Evolutionary conservation across 83 land plant genomes (phyloP).

Genomic region (Diphasiastrum complanatum): DNA sequence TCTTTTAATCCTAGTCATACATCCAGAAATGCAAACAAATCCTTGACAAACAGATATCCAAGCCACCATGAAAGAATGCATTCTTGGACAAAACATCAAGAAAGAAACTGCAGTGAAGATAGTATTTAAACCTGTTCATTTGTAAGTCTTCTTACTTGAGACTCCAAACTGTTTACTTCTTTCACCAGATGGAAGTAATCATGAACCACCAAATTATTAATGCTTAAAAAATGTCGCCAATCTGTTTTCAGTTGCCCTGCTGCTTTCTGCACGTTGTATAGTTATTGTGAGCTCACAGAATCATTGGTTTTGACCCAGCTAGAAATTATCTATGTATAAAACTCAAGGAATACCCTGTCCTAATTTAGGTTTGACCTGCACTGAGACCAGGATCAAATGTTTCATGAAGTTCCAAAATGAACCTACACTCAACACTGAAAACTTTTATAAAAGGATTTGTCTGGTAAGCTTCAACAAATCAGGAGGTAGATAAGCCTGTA

Average conservation of each 20-base stretch:
- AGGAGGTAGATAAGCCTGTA: no score
- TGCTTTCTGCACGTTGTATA: no score
- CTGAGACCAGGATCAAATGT: no score
- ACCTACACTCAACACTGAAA: no score
- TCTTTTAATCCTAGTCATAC: not conserved
- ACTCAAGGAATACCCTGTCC: no score
- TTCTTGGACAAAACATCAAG: not conserved
- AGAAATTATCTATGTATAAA: no score
- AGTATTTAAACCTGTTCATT: constrained; percentile 64
- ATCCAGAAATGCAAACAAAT: not conserved
- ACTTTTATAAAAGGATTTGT: no score
- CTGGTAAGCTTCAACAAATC: no score
- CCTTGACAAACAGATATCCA: not conserved
- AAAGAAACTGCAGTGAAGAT: not conserved
- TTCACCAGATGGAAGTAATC: constrained; percentile 74
- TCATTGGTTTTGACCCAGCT: no score
- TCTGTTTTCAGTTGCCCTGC: constrained; percentile 11
- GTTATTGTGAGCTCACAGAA: no score
- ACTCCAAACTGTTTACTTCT: constrained; percentile 71
- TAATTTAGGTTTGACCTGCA: no score
- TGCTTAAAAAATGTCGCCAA: constrained; percentile 45
- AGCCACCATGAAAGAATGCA: not conserved
- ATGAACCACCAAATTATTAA: constrained; percentile 82
- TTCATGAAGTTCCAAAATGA: no score
- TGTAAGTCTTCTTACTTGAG: constrained; percentile 42